A percentile compares a stretch with the other conserved stretches of the same genome.
Evolutionary conservation across 495 filamentous ascomycete genomes (phyloP).

Genomic region (Daldinia bambusicola): DNA sequence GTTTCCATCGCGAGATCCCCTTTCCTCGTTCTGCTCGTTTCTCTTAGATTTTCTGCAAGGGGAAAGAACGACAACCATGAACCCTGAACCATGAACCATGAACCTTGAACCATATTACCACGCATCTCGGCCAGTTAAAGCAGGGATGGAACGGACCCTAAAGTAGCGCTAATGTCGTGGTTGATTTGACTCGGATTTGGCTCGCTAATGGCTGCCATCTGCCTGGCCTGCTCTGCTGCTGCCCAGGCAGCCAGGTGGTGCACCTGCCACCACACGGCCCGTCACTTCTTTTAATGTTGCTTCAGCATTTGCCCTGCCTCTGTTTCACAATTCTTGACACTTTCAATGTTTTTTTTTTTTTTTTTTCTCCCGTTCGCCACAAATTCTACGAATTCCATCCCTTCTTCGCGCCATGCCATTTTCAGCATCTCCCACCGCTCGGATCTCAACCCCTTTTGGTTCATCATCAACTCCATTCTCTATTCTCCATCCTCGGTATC

Average conservation of each 20-base stretch:
- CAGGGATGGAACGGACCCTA: conserved; percentile 43
- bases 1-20: too few species aligned
- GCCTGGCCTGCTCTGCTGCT: too few species aligned
- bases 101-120: conserved; percentile 25
- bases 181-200: too few species aligned
- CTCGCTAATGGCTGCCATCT: background rate
- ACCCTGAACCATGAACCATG: conserved; percentile 16
- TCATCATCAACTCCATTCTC: conserved; percentile 21
- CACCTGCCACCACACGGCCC: conserved; percentile 13
- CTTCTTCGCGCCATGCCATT: conserved; percentile 7
- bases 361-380: background rate
- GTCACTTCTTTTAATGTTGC: conserved; percentile 28
- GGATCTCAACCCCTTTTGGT: conserved; percentile 33
- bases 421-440: conserved; percentile 21
- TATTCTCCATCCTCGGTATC: background rate
- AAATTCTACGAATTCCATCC: background rate
- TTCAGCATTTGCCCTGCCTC: conserved; percentile 19
- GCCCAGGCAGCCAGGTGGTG: too few species aligned
- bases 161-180: conserved; percentile 23
- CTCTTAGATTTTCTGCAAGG: conserved; percentile 35
- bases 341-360: background rate
- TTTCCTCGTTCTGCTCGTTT: conserved; percentile 14
- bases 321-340: background rate
- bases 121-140: conserved; percentile 31
- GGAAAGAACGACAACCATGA: background rate